These are phyloP conservation scores for Stropharia rugosoannulata DNA, from an alignment of 768 basidiomycete species.

Conservation along the genomic window DNA sequence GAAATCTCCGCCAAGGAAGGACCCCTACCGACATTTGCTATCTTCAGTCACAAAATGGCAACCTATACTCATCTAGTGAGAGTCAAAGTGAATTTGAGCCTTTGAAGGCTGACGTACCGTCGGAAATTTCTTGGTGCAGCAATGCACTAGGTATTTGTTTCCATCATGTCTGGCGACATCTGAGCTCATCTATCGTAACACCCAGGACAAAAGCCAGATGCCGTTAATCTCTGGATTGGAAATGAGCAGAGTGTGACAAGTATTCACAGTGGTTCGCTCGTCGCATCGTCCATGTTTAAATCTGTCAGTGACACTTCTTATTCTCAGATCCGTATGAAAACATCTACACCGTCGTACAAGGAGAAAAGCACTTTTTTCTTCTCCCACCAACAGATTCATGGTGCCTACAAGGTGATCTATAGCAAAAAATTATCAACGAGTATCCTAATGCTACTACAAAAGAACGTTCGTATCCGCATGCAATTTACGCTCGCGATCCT, in stretches of 20 bases:
- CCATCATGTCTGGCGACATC: neutral
- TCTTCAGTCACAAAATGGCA: conserved; percentile 92
- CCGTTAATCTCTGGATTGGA: conserved; percentile 94
- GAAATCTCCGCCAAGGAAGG: neutral
- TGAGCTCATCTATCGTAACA: neutral
- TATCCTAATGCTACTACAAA: neutral
- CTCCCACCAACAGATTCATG: conserved; percentile 89
- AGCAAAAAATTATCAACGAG: neutral
- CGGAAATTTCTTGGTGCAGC: conserved; percentile 71
- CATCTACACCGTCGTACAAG: conserved; percentile 84
- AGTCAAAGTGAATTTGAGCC: conserved; percentile 50
- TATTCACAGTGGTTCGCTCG: conserved; percentile 73
- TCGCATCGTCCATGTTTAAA: neutral
- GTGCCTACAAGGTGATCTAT: conserved; percentile 65
- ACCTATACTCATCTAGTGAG: conserved; percentile 56
- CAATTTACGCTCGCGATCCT: conserved; percentile 54
- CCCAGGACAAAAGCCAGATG: conserved; percentile 70
- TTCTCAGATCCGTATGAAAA: conserved; percentile 88
- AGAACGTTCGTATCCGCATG: conserved; percentile 66
- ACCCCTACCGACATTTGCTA: conserved; percentile 54
- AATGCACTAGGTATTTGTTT: conserved; percentile 65
- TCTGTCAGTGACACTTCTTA: too few relatives aligned
- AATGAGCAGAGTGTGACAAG: conserved; percentile 75
- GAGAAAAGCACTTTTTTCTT: conserved; percentile 82
- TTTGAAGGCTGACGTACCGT: conserved; percentile 65